Evolutionary conservation across 768 basidiomycete genomes (phyloP).

Genomic region (Kondoa malvinella): DNA sequence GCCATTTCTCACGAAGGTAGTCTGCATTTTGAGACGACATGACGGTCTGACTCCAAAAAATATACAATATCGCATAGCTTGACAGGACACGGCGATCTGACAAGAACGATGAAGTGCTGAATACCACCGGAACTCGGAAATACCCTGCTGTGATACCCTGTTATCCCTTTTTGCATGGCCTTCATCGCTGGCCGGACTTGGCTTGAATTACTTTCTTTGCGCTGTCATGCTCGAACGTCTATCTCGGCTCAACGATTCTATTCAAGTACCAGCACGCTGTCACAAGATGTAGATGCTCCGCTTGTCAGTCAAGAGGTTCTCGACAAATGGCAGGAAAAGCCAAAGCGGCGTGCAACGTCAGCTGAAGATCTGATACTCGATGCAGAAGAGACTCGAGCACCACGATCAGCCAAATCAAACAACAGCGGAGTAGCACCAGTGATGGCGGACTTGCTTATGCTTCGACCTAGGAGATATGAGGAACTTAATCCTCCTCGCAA

Average conservation of each 20-base stretch:
- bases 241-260: not conserved
- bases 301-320: not conserved
- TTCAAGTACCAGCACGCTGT: not conserved
- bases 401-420: not conserved
- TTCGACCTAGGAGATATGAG: not conserved
- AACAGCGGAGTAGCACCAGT: not conserved
- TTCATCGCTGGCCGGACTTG: not conserved
- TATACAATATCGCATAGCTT: too few relatives aligned
- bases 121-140: too few relatives aligned
- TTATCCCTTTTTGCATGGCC: not conserved
- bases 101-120: too few relatives aligned
- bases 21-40: too few relatives aligned
- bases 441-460: not conserved
- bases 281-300: not conserved
- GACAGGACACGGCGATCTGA: too few relatives aligned
- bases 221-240: not conserved
- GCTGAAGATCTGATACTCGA: not conserved
- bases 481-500: not conserved
- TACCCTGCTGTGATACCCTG: too few relatives aligned
- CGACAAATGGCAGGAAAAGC: not conserved
- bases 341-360: not conserved
- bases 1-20: too few relatives aligned
- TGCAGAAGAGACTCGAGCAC: not conserved
- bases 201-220: not conserved
- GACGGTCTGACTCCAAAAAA: too few relatives aligned